Evolutionary conservation across 2,329 filamentous ascomycete genomes (phyloP).

Genomic region (Aspergillus texensis): DNA sequence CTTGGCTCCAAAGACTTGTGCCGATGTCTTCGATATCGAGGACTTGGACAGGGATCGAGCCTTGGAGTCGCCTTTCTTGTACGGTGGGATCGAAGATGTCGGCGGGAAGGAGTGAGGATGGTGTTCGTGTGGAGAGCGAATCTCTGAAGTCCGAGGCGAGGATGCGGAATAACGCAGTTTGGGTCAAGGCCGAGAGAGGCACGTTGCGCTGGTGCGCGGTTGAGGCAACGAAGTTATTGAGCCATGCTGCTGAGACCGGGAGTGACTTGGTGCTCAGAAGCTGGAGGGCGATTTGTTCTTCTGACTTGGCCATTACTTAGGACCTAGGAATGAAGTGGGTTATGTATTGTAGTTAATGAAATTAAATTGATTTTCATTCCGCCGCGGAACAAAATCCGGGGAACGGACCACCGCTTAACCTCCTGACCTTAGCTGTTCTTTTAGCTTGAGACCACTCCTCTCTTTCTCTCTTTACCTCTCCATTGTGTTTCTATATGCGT

Average conservation of each 20-base stretch:
- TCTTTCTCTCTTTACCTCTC: background rate
- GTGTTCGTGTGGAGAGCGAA: slow-evolving; percentile 56
- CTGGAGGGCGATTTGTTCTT: slow-evolving; percentile 53
- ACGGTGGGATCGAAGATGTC: slow-evolving; percentile 57
- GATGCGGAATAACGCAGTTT: slow-evolving; percentile 79
- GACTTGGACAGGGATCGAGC: slow-evolving; percentile 75
- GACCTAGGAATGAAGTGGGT: background rate
- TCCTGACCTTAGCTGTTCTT: background rate
- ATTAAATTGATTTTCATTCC: background rate
- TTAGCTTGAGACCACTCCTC: background rate
- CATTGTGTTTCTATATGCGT: background rate
- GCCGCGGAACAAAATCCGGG: slow-evolving; percentile 11
- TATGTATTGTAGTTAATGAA: background rate
- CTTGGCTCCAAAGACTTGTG: slow-evolving; percentile 79
- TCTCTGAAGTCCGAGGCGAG: slow-evolving; percentile 75
- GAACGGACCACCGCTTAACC: slow-evolving; percentile 34
- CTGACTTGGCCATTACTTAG: slow-evolving; percentile 28
- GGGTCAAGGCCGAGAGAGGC: slow-evolving; percentile 70
- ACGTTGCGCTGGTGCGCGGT: slow-evolving; percentile 55
- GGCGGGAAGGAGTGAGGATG: slow-evolving; percentile 55
- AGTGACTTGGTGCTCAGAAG: slow-evolving; percentile 58
- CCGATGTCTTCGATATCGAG: slow-evolving; percentile 84
- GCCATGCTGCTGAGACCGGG: slow-evolving; percentile 62
- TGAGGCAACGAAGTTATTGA: slow-evolving; percentile 63
- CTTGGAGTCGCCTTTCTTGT: slow-evolving; percentile 59